Evolutionary conservation across 129 eudicot genomes (phyloP).

Genomic region (Saposhnikovia divaricata): DNA sequence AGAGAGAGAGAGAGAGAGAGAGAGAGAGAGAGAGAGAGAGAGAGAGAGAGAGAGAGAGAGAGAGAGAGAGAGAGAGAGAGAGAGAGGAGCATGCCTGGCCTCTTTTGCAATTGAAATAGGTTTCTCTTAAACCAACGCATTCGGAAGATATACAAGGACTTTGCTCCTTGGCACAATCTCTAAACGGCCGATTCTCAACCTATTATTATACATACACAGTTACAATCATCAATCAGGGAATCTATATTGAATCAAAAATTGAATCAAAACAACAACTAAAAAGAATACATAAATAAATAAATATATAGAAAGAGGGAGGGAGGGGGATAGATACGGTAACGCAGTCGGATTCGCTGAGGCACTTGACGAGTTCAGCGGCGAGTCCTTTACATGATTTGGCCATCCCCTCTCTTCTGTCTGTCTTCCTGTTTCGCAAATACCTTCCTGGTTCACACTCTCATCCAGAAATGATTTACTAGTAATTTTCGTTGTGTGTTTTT

Average conservation of each 20-base stretch:
- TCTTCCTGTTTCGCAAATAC: no score
- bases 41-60: no score
- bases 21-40: no score
- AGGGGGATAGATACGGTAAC: constrained; percentile 48
- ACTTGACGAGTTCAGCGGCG: constrained; percentile 70
- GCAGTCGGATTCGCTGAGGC: constrained; percentile 83
- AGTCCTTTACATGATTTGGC: constrained; percentile 90
- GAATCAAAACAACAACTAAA: not conserved
- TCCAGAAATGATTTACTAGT: no score
- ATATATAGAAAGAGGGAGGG: not conserved
- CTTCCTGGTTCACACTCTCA: no score
- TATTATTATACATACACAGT: constrained; percentile 31
- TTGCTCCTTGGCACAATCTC: constrained; percentile 84
- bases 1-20: no score
- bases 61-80: no score
- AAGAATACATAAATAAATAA: not conserved
- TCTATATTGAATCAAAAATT: not conserved
- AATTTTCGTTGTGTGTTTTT: no score
- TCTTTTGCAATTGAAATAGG: constrained; percentile 95
- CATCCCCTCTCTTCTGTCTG: constrained; percentile 23
- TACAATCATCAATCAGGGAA: not conserved
- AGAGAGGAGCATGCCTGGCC: constrained; percentile 49
- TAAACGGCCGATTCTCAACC: constrained; percentile 67
- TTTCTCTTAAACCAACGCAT: constrained; percentile 87
- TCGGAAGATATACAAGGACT: constrained; percentile 69